Evolutionary conservation across 805 yeast genomes (phyloP).

Genomic region (Wickerhamomyces silvicola): DNA sequence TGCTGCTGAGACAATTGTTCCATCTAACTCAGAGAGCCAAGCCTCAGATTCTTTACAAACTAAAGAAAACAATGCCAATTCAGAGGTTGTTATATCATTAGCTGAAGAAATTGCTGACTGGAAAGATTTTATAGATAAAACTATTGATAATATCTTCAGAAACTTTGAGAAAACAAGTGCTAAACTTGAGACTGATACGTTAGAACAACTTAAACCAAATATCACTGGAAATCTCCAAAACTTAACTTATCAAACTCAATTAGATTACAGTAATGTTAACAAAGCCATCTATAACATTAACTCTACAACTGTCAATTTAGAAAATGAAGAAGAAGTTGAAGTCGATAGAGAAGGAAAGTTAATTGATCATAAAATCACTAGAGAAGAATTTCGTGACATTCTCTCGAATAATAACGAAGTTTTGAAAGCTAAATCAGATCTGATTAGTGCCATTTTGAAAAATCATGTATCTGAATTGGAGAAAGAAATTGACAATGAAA

Average conservation of each 20-base stretch:
- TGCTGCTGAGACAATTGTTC: slow-evolving; percentile 3
- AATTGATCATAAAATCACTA: slow-evolving; percentile 32
- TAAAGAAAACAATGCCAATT: slow-evolving; percentile 7
- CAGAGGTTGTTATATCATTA: slow-evolving; percentile 11
- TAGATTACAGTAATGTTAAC: slow-evolving; percentile 23
- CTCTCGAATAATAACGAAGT: slow-evolving; percentile 27
- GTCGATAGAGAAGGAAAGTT: slow-evolving; percentile 29
- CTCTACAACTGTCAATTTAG: slow-evolving; percentile 27
- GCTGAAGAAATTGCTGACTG: slow-evolving; percentile 32
- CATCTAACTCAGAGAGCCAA: too few relatives aligned
- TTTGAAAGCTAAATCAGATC: slow-evolving; percentile 26
- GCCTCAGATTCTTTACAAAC: slow-evolving; percentile 12
- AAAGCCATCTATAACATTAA: slow-evolving; percentile 32
- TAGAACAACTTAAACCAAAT: slow-evolving; percentile 22
- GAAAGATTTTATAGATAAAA: slow-evolving; percentile 30
- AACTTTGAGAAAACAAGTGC: slow-evolving; percentile 33
- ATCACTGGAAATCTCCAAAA: slow-evolving; percentile 30
- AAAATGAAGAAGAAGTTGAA: slow-evolving; percentile 27
- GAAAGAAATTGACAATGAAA: slow-evolving; percentile 29
- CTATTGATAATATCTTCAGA: slow-evolving; percentile 31
- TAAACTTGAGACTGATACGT: slow-evolving; percentile 21
- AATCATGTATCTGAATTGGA: slow-evolving; percentile 27
- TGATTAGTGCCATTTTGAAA: slow-evolving; percentile 26
- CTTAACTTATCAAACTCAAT: slow-evolving; percentile 22
- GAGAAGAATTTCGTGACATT: slow-evolving; percentile 41